Conservation (phyloP, 176 grass and related monocot species). For the Urochloa ruziziensis region DNA sequence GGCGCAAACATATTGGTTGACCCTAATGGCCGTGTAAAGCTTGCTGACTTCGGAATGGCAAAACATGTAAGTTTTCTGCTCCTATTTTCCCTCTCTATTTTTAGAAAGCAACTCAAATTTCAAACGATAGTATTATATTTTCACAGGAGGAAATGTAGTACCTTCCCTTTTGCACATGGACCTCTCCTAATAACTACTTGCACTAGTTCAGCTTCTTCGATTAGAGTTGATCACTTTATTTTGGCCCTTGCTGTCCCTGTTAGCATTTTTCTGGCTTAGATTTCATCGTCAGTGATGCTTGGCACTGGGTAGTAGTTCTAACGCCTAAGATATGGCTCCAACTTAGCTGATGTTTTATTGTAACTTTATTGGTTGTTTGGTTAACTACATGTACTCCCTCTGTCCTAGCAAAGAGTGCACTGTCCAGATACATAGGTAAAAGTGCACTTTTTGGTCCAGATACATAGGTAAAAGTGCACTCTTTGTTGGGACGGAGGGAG, state of each 20-base stretch:
- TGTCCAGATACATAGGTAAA: too few relatives aligned
- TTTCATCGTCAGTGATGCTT: not conserved
- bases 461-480: too few relatives aligned
- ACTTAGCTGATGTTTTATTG: constrained; percentile 8
- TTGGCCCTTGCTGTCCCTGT: not conserved
- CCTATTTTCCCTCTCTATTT: not conserved
- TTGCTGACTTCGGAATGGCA: constrained; percentile 98
- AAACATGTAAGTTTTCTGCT: constrained; percentile 70
- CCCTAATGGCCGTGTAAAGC: constrained; percentile 94
- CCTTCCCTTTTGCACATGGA: constrained; percentile 2
- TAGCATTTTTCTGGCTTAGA: constrained; percentile 8
- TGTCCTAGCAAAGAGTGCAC: too few relatives aligned
- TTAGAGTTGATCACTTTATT: constrained; percentile 2
- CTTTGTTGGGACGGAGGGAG: too few relatives aligned
- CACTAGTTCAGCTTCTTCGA: constrained; percentile 6
- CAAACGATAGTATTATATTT: constrained; percentile 13
- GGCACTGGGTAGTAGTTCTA: not conserved
- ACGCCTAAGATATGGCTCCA: not conserved
- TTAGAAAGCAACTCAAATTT: constrained; percentile 29
- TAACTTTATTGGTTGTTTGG: constrained; percentile 22
- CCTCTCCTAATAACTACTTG: not conserved
- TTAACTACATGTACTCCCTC: constrained; percentile 28
- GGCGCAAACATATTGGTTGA: constrained; percentile 99
- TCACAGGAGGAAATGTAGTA: not conserved
- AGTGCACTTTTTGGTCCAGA: too few relatives aligned